Conservation (phyloP, 805 yeast genomes). For the Saturnispora hagleri region DNA sequence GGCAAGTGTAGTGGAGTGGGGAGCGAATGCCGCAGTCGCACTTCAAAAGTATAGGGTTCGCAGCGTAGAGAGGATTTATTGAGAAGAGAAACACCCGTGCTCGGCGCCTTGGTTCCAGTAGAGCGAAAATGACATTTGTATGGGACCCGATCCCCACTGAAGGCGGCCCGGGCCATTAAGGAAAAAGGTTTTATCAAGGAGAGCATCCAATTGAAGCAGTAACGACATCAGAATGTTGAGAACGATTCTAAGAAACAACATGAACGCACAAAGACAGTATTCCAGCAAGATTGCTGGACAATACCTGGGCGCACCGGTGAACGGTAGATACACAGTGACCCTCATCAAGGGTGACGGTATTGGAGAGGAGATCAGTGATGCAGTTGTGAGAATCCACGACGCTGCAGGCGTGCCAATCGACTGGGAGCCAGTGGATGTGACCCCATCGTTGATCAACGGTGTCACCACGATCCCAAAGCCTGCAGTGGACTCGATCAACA, state of each 20-base stretch:
- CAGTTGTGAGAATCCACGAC: conserved; percentile 85
- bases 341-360: conserved; percentile 98
- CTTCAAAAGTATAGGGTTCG: not conserved
- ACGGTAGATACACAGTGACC: conserved; percentile 89
- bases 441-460: conserved; percentile 86
- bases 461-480: conserved; percentile 87
- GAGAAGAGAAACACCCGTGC: not conserved
- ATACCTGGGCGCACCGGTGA: conserved; percentile 54
- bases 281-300: conserved; percentile 47
- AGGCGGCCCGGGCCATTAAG: not conserved
- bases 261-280: conserved; percentile 21
- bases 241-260: conserved; percentile 1
- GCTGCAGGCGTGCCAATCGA: conserved; percentile 95
- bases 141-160: not conserved
- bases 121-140: conserved; percentile 1
- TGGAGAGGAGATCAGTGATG: conserved; percentile 89
- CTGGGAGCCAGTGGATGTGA: conserved; percentile 96
- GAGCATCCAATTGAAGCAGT: conserved; percentile 1
- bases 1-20: not conserved
- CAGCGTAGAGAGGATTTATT: not conserved
- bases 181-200: not conserved
- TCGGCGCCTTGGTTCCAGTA: conserved; percentile 1
- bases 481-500: conserved; percentile 88
- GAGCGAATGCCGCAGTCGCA: not conserved
- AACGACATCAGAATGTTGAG: not conserved